Percentiles rank a stretch among this genome's conserved stretches.
Evolutionary conservation across 352 stramenopile species (phyloP).

Genomic region (Pythium aquatile): DNA sequence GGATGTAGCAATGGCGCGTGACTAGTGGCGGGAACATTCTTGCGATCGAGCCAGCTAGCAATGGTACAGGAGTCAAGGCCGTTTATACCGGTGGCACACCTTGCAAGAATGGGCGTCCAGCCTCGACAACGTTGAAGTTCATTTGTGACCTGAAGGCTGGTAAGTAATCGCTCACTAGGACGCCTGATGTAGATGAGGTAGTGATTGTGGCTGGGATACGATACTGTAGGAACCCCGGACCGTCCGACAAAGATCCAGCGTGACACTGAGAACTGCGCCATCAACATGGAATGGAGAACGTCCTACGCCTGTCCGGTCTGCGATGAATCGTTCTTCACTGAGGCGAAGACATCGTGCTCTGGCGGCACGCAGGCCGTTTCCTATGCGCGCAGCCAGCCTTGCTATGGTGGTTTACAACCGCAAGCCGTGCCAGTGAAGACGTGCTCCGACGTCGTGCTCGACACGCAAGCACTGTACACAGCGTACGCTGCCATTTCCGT

Average conservation of each 20-base stretch:
- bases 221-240: constrained; percentile 43
- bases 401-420: constrained; percentile 51
- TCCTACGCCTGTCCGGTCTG: constrained; percentile 70
- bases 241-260: constrained; percentile 29
- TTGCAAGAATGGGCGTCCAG: constrained; percentile 45
- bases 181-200: background rate
- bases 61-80: constrained; percentile 59
- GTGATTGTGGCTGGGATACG: background rate
- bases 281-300: constrained; percentile 64
- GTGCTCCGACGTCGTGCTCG: constrained; percentile 69
- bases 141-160: constrained; percentile 66
- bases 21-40: constrained; percentile 62
- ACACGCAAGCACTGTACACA: constrained; percentile 67
- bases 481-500: constrained; percentile 68
- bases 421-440: constrained; percentile 49
- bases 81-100: constrained; percentile 49
- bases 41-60: constrained; percentile 51
- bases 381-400: constrained; percentile 53
- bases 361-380: constrained; percentile 57
- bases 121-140: constrained; percentile 62
- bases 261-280: constrained; percentile 53
- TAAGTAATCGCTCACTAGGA: constrained; percentile 12
- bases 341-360: constrained; percentile 60
- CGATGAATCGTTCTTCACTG: constrained; percentile 56
- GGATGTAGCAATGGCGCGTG: constrained; percentile 68